phyloP scores from a whole-genome alignment of 1,284 basidiomycete species.

The Apiotrichum sp. region DNA sequence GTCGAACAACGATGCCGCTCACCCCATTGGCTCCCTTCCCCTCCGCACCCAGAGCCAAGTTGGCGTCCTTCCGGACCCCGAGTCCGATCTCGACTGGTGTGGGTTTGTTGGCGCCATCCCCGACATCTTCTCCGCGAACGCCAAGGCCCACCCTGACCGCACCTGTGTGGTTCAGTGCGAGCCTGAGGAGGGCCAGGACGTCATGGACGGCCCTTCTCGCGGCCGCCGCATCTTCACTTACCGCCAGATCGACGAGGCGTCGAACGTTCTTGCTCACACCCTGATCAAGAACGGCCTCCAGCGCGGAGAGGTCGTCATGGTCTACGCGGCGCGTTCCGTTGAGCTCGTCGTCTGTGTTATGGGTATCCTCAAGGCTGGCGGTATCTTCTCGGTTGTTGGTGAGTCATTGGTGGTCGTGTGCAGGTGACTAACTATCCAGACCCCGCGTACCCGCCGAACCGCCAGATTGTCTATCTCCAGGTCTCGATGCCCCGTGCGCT shows the following conservation, averaged over 20 bases:
- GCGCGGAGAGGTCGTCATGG: conserved; percentile 95
- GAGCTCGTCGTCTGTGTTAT: conserved; percentile 97
- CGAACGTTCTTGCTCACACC: conserved; percentile 88
- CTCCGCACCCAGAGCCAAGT: conserved; percentile 71
- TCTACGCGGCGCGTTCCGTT: conserved; percentile 95
- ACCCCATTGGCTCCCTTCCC: conserved; percentile 65
- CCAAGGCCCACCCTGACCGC: conserved; percentile 65
- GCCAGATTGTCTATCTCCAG: conserved; percentile 92
- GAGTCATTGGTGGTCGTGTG: conserved; percentile 25
- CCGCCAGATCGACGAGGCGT: conserved; percentile 70
- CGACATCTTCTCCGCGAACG: conserved; percentile 82
- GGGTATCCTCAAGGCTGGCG: conserved; percentile 93
- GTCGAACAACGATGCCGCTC: conserved; percentile 55
- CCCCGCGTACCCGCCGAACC: conserved; percentile 89
- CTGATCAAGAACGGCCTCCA: conserved; percentile 78
- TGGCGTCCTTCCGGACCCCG: conserved; percentile 72
- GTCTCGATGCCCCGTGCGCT: conserved; percentile 93
- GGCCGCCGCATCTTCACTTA: conserved; percentile 66
- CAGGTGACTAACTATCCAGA: conserved; percentile 53
- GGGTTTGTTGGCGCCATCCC: conserved; percentile 95
- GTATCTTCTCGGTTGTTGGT: conserved; percentile 97
- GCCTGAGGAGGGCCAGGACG: conserved; percentile 45
- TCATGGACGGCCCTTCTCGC: conserved; percentile 42
- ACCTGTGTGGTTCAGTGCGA: conserved; percentile 77
- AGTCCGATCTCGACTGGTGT: conserved; percentile 90